A percentile compares a stretch with the other conserved stretches of the same genome.
phyloP scores from a whole-genome alignment of 495 filamentous ascomycete genomes.

The Lophium mytilinum region DNA sequence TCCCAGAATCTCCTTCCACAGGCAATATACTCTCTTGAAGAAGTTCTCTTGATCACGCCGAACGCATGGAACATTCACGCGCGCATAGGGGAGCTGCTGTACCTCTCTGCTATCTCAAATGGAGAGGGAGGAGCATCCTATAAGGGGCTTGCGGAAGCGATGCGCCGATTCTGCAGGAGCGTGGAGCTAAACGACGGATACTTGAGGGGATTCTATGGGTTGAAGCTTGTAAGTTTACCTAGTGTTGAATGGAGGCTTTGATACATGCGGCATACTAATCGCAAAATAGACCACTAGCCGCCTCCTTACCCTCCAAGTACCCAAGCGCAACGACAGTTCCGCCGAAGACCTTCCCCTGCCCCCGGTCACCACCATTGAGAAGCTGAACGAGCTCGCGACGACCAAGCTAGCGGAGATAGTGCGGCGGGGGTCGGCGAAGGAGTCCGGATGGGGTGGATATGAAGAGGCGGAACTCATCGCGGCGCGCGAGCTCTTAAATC shows the following conservation, averaged over 20 bases:
- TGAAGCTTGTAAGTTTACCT: constrained; percentile 60
- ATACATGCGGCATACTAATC: too few species aligned
- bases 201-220: constrained; percentile 82
- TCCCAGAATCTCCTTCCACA: constrained; percentile 67
- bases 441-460: constrained; percentile 64
- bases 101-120: constrained; percentile 47
- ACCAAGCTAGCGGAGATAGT: constrained; percentile 70
- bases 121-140: constrained; percentile 18
- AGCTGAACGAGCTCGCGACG: constrained; percentile 64
- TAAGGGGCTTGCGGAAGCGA: constrained; percentile 56
- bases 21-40: constrained; percentile 82
- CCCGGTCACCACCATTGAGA: constrained; percentile 47
- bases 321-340: constrained; percentile 25
- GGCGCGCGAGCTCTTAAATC: constrained; percentile 62
- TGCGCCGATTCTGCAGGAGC: constrained; percentile 78
- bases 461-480: constrained; percentile 68
- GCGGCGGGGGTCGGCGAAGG: constrained; percentile 47
- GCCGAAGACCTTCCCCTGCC: constrained; percentile 30
- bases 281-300: too few species aligned
- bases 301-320: not conserved
- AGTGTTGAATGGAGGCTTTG: too few species aligned
- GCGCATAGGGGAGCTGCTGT: constrained; percentile 73
- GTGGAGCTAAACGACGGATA: constrained; percentile 92
- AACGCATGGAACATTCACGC: constrained; percentile 98
- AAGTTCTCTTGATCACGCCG: constrained; percentile 78